phyloP scores from a whole-genome alignment of 768 basidiomycete genomes.

The Peribolospora baueri region DNA sequence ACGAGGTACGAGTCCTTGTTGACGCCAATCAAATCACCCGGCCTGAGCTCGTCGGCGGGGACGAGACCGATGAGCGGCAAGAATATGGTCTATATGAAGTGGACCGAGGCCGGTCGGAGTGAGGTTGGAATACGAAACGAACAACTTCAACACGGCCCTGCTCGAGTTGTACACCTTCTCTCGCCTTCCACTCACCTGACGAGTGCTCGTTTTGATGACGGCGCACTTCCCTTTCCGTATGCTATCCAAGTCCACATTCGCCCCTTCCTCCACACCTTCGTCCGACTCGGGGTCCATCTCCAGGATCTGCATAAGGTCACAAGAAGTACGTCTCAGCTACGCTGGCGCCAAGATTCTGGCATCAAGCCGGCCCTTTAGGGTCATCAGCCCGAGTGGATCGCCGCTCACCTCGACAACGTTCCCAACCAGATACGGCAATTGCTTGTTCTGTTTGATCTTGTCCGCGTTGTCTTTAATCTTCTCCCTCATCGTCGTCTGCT shows the following conservation, averaged over 20 bases:
- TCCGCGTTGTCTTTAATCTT: slow-evolving; percentile 95
- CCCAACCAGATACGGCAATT: slow-evolving; percentile 86
- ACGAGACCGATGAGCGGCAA: slow-evolving; percentile 94
- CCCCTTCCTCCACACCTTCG: slow-evolving; percentile 50
- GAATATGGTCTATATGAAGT: slow-evolving; percentile 52
- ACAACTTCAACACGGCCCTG: neutral
- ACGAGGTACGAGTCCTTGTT: slow-evolving; percentile 98
- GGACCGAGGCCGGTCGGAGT: neutral
- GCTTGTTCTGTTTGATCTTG: slow-evolving; percentile 99
- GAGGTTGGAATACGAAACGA: neutral
- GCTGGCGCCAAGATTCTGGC: neutral
- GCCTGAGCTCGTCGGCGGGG: slow-evolving; percentile 65
- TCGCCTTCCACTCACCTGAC: slow-evolving; percentile 31
- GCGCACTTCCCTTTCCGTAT: slow-evolving; percentile 94
- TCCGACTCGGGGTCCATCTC: slow-evolving; percentile 62
- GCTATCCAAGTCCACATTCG: slow-evolving; percentile 84
- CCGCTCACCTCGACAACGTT: slow-evolving; percentile 77
- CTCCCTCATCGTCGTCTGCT: slow-evolving; percentile 89
- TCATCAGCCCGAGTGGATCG: neutral
- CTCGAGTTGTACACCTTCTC: neutral
- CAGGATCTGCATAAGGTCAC: slow-evolving; percentile 38
- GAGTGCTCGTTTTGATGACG: slow-evolving; percentile 94
- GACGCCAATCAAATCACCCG: slow-evolving; percentile 86
- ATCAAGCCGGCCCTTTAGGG: neutral
- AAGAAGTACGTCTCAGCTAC: neutral